Conservation (phyloP, 1,139 yeast genomes). For the Hansenula anomala region DNA sequence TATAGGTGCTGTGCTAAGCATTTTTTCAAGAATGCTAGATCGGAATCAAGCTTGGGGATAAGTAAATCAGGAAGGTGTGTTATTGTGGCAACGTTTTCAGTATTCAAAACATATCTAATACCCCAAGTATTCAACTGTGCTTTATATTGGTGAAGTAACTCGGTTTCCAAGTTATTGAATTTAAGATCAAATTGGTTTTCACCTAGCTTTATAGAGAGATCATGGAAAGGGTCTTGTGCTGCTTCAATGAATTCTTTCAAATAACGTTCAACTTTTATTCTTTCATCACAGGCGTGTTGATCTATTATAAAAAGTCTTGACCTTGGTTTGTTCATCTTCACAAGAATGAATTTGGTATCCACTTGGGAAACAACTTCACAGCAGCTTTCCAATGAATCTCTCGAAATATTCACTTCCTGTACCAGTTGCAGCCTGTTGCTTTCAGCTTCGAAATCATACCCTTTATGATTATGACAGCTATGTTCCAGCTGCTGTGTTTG, state of each 20-base stretch:
- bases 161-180: constrained; percentile 27
- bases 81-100: constrained; percentile 11
- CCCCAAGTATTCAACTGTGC: constrained; percentile 41
- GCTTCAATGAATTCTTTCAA: constrained; percentile 29
- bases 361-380: constrained; percentile 42
- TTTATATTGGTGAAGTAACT: constrained; percentile 27
- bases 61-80: constrained; percentile 41
- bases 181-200: constrained; percentile 6
- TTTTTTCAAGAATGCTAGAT: constrained; percentile 26
- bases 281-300: constrained; percentile 98
- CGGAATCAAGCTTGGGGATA: constrained; percentile 25
- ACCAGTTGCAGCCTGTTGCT: no score
- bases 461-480: neutral
- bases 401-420: constrained; percentile 8
- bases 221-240: constrained; percentile 8
- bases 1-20: constrained; percentile 37
- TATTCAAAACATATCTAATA: constrained; percentile 24
- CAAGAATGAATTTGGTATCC: constrained; percentile 61
- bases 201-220: constrained; percentile 13
- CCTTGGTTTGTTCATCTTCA: constrained; percentile 35
- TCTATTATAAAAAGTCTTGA: constrained; percentile 80
- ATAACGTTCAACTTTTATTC: constrained; percentile 71
- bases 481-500: no score
- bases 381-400: constrained; percentile 19
- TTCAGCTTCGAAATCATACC: neutral